Base-by-base conservation (phyloP, 1,284 basidiomycete genomes). In the Cutaneotrichosporon arboriforme region DNA sequence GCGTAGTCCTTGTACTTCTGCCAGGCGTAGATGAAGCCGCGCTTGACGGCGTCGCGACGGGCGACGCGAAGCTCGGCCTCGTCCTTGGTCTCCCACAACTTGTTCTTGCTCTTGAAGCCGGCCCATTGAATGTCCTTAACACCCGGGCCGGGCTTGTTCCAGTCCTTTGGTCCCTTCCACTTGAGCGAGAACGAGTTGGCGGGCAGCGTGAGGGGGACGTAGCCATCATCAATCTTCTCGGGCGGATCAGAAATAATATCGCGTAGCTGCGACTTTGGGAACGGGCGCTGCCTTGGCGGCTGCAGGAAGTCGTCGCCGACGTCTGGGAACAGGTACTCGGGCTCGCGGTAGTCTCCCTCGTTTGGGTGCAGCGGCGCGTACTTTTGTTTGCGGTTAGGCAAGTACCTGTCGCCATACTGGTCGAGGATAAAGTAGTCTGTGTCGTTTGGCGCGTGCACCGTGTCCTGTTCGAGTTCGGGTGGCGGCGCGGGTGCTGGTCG, bases 11-110 rank as follows among this genome's bases (percentile, higher is more conserved):
- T 77, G 60, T 77, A 77, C 17, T 57, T 68, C 41, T 74, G 70
- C 75, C 75, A 77, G 26, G 70, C 73, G 44, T 68, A 70, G 35
- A 64, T 67, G 48, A 77, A 77, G 0, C 68, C 72, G 26, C 72
- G 59, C 58, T 61, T 73, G 18, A 77, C 70, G 4, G 74, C 74
- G 22, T 74, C 65, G 14, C 59, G 62, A 34, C 75, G 61, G 33
- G 62, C 60, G 26, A 62, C 56, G 18, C 70, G 62, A 2, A 63
- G 43, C 40, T 53, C 40, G 26, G 41, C 60, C 48, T 73, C 53
- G 13, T 59, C 50, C 20, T 49, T 52, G 4, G 46, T 64, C 55
- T 71, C 68, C 61, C 64, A 49, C 21, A 3, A 3, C 17, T 22
- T 13, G 12, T 18, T 12, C 15, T 26, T 67, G 31, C 48, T 46